A percentile compares a stretch with the other conserved stretches of the same genome.
phyloP scores from a whole-genome alignment of 495 filamentous ascomycete genomes.

The Amniculicola lignicola region DNA sequence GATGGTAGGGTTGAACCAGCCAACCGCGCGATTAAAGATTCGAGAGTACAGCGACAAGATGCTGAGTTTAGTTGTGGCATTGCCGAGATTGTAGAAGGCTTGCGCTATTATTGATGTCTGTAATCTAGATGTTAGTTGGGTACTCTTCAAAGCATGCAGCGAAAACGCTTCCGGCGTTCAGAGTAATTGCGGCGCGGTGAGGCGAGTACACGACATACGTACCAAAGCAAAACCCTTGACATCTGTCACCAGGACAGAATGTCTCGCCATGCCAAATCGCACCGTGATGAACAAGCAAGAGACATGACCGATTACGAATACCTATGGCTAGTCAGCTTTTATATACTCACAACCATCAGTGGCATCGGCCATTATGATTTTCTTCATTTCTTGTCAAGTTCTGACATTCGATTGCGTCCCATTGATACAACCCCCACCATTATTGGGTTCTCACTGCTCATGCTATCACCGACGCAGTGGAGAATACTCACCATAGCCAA shows the following conservation, averaged over 20 bases:
- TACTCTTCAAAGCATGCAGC: not conserved
- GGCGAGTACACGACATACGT: not conserved
- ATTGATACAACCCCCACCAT: not conserved
- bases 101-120: conserved; percentile 7
- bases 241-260: conserved; percentile 5
- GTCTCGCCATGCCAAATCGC: conserved; percentile 4
- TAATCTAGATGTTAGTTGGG: not conserved
- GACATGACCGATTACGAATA: conserved; percentile 5
- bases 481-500: not conserved
- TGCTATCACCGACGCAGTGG: not conserved
- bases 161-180: no score
- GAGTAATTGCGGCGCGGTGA: not conserved
- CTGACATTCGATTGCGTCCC: not conserved
- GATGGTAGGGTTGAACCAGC: conserved; percentile 22
- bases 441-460: not conserved
- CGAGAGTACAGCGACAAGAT: conserved; percentile 14
- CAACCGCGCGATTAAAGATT: conserved; percentile 4
- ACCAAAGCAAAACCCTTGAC: conserved; percentile 4
- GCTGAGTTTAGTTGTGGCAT: conserved; percentile 11
- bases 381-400: not conserved
- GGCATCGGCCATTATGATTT: not conserved
- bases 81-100: conserved; percentile 22
- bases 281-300: conserved; percentile 1
- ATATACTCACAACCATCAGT: not conserved
- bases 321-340: not conserved